Conservation (phyloP, 176 grass and related monocot species). For the Avena sativa region DNA sequence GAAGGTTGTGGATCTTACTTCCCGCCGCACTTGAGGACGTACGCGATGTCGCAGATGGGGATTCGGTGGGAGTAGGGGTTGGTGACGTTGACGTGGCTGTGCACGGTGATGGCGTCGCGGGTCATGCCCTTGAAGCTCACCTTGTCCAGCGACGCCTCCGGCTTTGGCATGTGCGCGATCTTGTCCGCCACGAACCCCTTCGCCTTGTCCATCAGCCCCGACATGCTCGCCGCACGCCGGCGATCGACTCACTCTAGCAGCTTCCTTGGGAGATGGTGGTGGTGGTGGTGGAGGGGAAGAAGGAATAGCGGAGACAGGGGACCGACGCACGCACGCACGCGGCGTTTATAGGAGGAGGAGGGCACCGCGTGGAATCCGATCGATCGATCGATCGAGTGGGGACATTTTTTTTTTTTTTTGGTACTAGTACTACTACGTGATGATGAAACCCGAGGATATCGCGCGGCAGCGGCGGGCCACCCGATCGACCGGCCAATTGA, state of each 20-base stretch:
- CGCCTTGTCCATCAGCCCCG: slow-evolving; percentile 82
- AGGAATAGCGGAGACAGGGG: too few species aligned
- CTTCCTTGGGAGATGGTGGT: background rate
- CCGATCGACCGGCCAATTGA: too few species aligned
- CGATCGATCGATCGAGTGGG: too few species aligned
- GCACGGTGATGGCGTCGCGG: slow-evolving; percentile 68
- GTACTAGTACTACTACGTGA: slow-evolving; percentile 1
- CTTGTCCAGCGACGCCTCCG: slow-evolving; percentile 68
- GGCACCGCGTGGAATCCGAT: too few species aligned
- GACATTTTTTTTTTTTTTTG: too few species aligned
- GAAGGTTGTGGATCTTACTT: slow-evolving; percentile 12
- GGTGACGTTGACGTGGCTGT: slow-evolving; percentile 76
- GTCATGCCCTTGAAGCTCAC: slow-evolving; percentile 66
- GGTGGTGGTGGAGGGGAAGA: too few species aligned
- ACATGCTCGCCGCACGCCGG: slow-evolving; percentile 25
- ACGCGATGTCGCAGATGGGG: slow-evolving; percentile 81
- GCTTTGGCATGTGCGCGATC: slow-evolving; percentile 81
- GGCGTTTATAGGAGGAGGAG: too few species aligned
- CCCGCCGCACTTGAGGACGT: slow-evolving; percentile 64
- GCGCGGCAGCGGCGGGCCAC: background rate
- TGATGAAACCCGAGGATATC: too few species aligned
- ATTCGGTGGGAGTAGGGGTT: slow-evolving; percentile 83
- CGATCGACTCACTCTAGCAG: too few species aligned
- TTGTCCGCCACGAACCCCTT: slow-evolving; percentile 93
- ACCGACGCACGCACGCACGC: too few species aligned